Evolutionary conservation across 345 rosid genomes (phyloP), one percentile per base, ranked within the genome.

Genomic region (Gossypium rotundifolium): DNA sequence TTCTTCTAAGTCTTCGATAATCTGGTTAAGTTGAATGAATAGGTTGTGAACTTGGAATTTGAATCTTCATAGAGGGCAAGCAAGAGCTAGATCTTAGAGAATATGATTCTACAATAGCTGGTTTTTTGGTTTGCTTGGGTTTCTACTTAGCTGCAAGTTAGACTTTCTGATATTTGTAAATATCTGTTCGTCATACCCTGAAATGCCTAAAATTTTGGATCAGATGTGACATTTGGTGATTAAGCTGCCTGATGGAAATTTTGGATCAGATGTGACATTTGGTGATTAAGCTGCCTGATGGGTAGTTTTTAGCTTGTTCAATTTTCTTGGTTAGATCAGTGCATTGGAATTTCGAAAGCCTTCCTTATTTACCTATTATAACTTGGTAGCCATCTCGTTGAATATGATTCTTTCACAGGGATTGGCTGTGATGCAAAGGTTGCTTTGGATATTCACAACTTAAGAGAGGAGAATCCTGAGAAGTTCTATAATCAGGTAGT

Each of bases 401-500:
- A 20, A 49, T 73, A 40, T 58, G 45, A 53, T 53, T 66, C 27
- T 66, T 40, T 79, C 65, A 38, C 84, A 91, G 98, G 97, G 70
- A 79, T 90, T 72, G 98, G 97, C 4, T 93, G 94, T 83, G 98
- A 93, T 84, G 98, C 98, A 11, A 91, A 90, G 88, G 93, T 93
- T 40, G 95, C 95, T 70, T 81, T 90, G 78, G 97, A 93, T 74
- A 91, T 91, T 77, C 97, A 91, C 84, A 87, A 90, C 74, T 80
- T 88, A 73, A 86, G 95, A 57, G 95, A 91, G 84, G 95, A 90
- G 83, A 90, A 91, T 79, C 97, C 93, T 9, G 97, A 93, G 72
- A 88, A 86, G 80, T 93, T 90, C 74, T 88, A 89, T 76, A 91
- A 85, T 77, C 97, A 91, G 96, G 96, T 90, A 74, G 70, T 77